A percentile compares a stretch with the other conserved stretches of the same genome.
These are phyloP conservation scores for Aspergillus intermedius DNA, from an alignment of 2,329 filamentous ascomycete genomes.

Conservation along the genomic window DNA sequence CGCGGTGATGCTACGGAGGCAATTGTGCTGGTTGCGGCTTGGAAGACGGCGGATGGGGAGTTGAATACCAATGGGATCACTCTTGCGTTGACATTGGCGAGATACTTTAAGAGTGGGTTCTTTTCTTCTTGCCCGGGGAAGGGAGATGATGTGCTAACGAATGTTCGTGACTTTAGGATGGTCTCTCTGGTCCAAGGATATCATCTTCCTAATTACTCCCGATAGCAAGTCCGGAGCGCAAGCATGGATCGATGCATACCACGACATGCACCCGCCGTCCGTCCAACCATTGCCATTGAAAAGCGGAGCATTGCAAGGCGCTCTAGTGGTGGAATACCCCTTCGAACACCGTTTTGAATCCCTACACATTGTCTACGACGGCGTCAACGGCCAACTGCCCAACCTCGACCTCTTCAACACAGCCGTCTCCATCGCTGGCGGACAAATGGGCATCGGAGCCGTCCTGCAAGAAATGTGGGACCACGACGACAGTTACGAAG, in stretches of 20 bases:
- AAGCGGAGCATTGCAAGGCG: constrained; percentile 86
- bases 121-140: not conserved
- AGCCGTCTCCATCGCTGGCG: constrained; percentile 75
- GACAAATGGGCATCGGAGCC: constrained; percentile 84
- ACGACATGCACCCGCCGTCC: constrained; percentile 69
- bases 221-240: constrained; percentile 88
- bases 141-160: constrained; percentile 11
- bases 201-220: constrained; percentile 81
- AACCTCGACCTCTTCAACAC: constrained; percentile 97
- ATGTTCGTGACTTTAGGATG: constrained; percentile 50
- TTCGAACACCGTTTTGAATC: constrained; percentile 78
- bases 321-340: constrained; percentile 87
- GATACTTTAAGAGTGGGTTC: constrained; percentile 78
- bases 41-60: constrained; percentile 71
- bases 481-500: constrained; percentile 69
- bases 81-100: constrained; percentile 74
- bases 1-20: constrained; percentile 95
- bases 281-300: constrained; percentile 79
- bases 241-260: constrained; percentile 96
- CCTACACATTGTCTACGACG: constrained; percentile 88
- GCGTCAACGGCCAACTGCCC: constrained; percentile 88
- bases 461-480: constrained; percentile 79
- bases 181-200: constrained; percentile 98
- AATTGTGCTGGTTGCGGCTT: constrained; percentile 84
- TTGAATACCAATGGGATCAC: constrained; percentile 84